Percentiles rank a stretch among this genome's conserved stretches.
phyloP scores from a whole-genome alignment of 108 stramenopile genomes.

The Nitzschia sp. region DNA sequence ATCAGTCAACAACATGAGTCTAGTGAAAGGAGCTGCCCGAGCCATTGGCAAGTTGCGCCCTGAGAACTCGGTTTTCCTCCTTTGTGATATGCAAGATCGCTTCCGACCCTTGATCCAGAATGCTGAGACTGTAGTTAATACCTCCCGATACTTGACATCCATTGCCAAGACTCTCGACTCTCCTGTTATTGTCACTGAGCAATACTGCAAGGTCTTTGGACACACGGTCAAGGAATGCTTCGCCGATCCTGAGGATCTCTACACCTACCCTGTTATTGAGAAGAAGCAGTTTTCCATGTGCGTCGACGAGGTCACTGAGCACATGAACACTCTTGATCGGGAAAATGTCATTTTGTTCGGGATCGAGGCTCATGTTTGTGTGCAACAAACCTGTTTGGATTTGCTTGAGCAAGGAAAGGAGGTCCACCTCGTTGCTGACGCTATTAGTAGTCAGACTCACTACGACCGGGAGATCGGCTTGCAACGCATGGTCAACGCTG shows the following conservation, averaged over 20 bases:
- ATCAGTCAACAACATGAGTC: conserved; percentile 1
- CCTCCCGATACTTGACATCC: conserved; percentile 83
- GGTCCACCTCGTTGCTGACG: conserved; percentile 90
- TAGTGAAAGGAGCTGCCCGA: conserved; percentile 19
- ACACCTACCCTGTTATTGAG: conserved; percentile 62
- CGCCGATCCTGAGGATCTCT: conserved; percentile 52
- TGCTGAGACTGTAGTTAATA: conserved; percentile 76
- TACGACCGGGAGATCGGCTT: conserved; percentile 84
- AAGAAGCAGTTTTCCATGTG: conserved; percentile 96
- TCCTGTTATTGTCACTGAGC: conserved; percentile 91
- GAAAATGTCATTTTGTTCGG: conserved; percentile 85
- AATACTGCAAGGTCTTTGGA: conserved; percentile 95
- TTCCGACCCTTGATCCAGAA: conserved; percentile 90
- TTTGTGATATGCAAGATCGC: conserved; percentile 94
- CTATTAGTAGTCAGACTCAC: conserved; percentile 72
- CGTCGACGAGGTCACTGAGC: conserved; percentile 62
- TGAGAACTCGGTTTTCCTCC: conserved; percentile 63
- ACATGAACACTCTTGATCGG: conserved; percentile 43
- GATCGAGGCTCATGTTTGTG: conserved; percentile 96
- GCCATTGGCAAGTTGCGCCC: conserved; percentile 86
- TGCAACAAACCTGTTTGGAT: conserved; percentile 90
- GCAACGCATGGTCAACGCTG: conserved; percentile 68
- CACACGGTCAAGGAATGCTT: conserved; percentile 71
- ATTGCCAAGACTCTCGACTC: conserved; percentile 79
- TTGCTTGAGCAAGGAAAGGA: conserved; percentile 77